phyloP scores from a whole-genome alignment of 179 eudicot species.

The Carnegiea gigantea region DNA sequence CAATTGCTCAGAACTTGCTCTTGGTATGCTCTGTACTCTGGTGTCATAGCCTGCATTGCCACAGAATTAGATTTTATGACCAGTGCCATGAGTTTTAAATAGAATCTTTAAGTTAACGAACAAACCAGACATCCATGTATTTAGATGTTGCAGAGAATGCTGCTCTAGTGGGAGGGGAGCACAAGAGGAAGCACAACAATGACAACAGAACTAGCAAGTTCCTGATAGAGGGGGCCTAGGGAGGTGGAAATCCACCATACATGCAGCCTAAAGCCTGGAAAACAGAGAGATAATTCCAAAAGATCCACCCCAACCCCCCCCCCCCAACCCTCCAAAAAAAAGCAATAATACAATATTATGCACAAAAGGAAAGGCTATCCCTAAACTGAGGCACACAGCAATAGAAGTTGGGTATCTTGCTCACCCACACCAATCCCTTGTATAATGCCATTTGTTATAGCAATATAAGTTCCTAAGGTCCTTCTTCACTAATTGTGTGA shows the following conservation, averaged over 20 bases:
- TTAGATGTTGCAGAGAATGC: neutral
- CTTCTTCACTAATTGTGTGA: neutral
- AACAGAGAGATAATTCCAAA: too few relatives aligned
- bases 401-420: too few relatives aligned
- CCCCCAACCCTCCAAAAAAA: too few relatives aligned
- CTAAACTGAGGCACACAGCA: too few relatives aligned
- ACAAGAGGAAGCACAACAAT: neutral
- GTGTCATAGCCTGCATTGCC: slow-evolving; percentile 70
- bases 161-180: neutral
- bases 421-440: too few relatives aligned
- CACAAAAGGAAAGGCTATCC: too few relatives aligned
- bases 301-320: too few relatives aligned
- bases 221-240: neutral
- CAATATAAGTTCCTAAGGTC: neutral
- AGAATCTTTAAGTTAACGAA: neutral
- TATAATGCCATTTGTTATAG: too few relatives aligned
- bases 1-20: slow-evolving; percentile 93
- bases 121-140: neutral
- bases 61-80: slow-evolving; percentile 11
- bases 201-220: neutral
- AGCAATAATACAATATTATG: too few relatives aligned
- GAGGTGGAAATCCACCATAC: neutral
- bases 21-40: slow-evolving; percentile 95
- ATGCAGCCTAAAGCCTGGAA: too few relatives aligned
- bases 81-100: neutral